Base-by-base conservation (phyloP, 371 early-diverging fungal genomes). In the Conidiobolus coronatus region DNA sequence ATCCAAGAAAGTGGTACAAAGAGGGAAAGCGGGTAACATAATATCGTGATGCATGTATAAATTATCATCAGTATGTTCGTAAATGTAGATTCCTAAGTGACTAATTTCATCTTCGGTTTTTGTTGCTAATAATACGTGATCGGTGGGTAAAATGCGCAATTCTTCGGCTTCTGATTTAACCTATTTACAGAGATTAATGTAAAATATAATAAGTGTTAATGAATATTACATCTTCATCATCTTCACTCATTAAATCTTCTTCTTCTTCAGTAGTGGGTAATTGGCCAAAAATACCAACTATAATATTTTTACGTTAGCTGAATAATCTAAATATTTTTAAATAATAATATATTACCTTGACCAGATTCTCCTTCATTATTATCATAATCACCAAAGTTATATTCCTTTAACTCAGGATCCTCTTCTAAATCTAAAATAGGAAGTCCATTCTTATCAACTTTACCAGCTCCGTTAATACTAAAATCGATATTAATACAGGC, bases 41-140 rank as follows among this genome's bases (percentile, higher is more conserved):
- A 94, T 81, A 52, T 97, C 97, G 65, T 94, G 93, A 59, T 95
- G 95, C 5, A 90, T 85, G 59, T 89, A 95, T 42, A 95, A 58
- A 63, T 90, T 87, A 57, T 80, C 84, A 40, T 81, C 75, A 13
- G 61, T 68, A 23, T 73, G 77, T 40, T 62, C 63, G 56, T 80
- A 92, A 1, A 93, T 66, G 50, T 89, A 85, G 2, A 94, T 65
- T 63, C 95, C 95, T 48, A 96, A 57, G 58, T 86, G 86, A 36
- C 86, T 83, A 24, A 96, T 71, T 33, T 93, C 92, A 57, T 94
- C 92, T 57, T 93, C 92, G 2, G 91, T 91, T 59, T 81, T 86
- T 39, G 86, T 88, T 2, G 85, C 86, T 20, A 94, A 54, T 22
- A 96, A 56, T 49, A 96, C 50, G 56, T 82, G 86, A 55, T 96